Conservation (phyloP, 148 eudicot species). For the Chenopodium berlandieri region DNA sequence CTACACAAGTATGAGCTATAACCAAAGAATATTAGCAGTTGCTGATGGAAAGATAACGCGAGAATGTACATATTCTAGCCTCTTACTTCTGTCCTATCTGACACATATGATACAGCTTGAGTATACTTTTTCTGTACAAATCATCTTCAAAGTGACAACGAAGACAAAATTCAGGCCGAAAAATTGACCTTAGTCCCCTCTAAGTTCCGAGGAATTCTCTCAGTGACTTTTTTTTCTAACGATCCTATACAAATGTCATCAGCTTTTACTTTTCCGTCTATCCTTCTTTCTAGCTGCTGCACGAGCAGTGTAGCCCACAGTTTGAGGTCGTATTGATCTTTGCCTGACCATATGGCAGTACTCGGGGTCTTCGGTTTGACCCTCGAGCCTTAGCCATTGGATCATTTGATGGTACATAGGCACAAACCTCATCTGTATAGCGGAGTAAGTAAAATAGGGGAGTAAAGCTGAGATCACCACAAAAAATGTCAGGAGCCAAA, state of each 20-base stretch:
- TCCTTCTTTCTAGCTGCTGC: slow-evolving; percentile 43
- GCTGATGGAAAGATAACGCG: slow-evolving; percentile 2
- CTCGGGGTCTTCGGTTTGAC: slow-evolving; percentile 69
- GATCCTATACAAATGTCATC: background rate
- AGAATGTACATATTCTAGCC: slow-evolving; percentile 31
- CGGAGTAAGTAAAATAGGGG: slow-evolving; percentile 59
- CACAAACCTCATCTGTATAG: slow-evolving; percentile 71
- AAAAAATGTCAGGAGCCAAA: slow-evolving; percentile 54
- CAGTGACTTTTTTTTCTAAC: background rate
- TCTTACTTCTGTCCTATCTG: slow-evolving; percentile 23
- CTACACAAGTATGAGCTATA: slow-evolving; percentile 21
- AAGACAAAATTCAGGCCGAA: slow-evolving; percentile 14
- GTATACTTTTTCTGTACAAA: slow-evolving; percentile 33
- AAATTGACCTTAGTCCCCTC: slow-evolving; percentile 3
- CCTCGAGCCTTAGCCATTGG: slow-evolving; percentile 77
- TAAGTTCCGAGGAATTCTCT: no score
- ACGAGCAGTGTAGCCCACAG: slow-evolving; percentile 75
- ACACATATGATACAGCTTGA: slow-evolving; percentile 25
- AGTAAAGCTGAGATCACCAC: slow-evolving; percentile 60
- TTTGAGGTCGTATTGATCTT: slow-evolving; percentile 60
- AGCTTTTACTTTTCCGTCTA: slow-evolving; percentile 29
- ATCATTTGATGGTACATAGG: slow-evolving; percentile 89
- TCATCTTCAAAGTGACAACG: background rate
- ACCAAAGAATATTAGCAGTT: slow-evolving; percentile 11
- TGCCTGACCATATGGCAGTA: slow-evolving; percentile 51